These are phyloP conservation scores for Gossypium lobatum DNA, from an alignment of 441 rosid genomes.

Conservation along the genomic window DNA sequence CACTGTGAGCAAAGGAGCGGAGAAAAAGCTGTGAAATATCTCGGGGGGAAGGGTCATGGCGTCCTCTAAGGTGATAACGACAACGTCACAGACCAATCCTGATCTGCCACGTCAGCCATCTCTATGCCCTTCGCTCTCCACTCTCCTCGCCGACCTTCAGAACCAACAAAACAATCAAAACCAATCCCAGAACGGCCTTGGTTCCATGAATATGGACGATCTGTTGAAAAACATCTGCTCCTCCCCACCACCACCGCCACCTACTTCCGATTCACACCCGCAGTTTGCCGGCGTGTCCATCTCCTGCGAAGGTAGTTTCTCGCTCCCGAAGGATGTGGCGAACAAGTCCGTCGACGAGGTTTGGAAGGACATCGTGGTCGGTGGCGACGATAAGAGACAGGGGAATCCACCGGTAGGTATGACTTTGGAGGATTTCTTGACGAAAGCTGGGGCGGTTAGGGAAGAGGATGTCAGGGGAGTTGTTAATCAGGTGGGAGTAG, in stretches of 20 bases:
- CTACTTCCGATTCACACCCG: not conserved
- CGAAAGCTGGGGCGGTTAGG: constrained; percentile 38
- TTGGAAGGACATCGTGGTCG: constrained; percentile 18
- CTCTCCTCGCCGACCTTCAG: constrained; percentile 18
- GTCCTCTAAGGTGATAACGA: constrained; percentile 17
- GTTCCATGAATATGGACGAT: constrained; percentile 15
- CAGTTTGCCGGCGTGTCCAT: constrained; percentile 4
- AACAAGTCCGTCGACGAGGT: constrained; percentile 14
- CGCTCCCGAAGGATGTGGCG: not conserved
- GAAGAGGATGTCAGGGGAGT: constrained; percentile 35
- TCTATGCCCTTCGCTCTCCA: constrained; percentile 17
- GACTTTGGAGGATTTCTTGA: constrained; percentile 18
- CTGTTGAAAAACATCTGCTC: constrained; percentile 16
- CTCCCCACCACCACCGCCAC: not conserved
- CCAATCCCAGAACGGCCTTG: constrained; percentile 2
- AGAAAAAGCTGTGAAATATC: not conserved
- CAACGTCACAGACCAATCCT: constrained; percentile 14
- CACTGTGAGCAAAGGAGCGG: not conserved
- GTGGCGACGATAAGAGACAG: constrained; percentile 17
- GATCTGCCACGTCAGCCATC: constrained; percentile 17
- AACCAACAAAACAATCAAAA: constrained; percentile 9
- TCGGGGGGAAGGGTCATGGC: constrained; percentile 12
- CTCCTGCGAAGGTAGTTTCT: constrained; percentile 7
- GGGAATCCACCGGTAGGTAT: constrained; percentile 9
- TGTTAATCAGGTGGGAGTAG: constrained; percentile 15